Percentiles rank a stretch among this genome's conserved stretches.
These are phyloP conservation scores for Umbelopsis vinacea DNA, from an alignment of 192 early-diverging fungal species.

Conservation along the genomic window DNA sequence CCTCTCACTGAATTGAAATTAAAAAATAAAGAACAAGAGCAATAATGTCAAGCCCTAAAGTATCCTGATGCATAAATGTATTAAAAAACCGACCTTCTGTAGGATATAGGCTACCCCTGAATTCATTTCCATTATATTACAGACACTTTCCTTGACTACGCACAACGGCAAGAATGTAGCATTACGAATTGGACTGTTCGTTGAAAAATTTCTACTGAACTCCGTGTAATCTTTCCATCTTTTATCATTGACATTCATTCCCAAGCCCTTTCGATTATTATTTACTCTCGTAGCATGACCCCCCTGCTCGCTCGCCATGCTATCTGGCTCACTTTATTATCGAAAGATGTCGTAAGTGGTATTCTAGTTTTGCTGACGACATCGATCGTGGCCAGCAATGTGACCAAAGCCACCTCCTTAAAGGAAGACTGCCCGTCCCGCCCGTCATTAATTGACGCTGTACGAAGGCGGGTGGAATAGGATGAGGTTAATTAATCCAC, in stretches of 20 bases:
- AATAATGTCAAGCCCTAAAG: constrained; percentile 21
- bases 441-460: too few relatives aligned
- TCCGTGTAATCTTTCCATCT: constrained; percentile 22
- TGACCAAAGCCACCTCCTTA: background rate
- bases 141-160: constrained; percentile 7
- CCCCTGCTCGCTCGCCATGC: background rate
- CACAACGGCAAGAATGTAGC: constrained; percentile 15
- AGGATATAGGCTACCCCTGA: constrained; percentile 10
- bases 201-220: background rate
- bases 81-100: constrained; percentile 11
- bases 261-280: constrained; percentile 12
- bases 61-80: constrained; percentile 19
- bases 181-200: constrained; percentile 17
- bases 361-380: background rate
- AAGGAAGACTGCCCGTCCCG: background rate
- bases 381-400: background rate
- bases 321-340: background rate
- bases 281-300: background rate
- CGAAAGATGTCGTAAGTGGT: background rate
- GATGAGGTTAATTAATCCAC: too few relatives aligned
- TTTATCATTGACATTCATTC: background rate
- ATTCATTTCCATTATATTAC: constrained; percentile 21
- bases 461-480: too few relatives aligned
- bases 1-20: constrained; percentile 20
- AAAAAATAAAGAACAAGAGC: background rate